These are phyloP conservation scores for Myriosclerotinia curreyana DNA, from an alignment of 2,329 filamentous ascomycete species.

Conservation along the genomic window DNA sequence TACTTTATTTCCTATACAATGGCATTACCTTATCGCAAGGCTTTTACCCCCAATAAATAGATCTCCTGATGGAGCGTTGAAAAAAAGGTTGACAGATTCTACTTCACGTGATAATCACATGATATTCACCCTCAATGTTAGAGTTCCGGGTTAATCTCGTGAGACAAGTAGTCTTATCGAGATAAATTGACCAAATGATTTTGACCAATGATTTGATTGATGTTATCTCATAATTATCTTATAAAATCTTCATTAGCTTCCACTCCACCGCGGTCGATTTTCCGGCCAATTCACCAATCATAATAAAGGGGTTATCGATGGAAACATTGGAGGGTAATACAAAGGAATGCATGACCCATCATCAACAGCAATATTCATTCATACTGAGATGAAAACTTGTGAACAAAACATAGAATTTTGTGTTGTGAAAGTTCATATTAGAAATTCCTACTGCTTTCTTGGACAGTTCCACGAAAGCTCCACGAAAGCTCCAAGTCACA, in stretches of 20 bases:
- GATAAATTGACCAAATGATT: background rate
- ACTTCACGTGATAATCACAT: constrained; percentile 1
- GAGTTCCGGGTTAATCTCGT: constrained; percentile 11
- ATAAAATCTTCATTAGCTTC: background rate
- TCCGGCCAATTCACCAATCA: constrained; percentile 30
- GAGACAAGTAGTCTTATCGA: background rate
- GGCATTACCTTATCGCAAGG: too few relatives aligned
- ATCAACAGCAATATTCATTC: background rate
- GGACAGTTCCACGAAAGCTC: constrained; percentile 6
- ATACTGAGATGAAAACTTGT: background rate
- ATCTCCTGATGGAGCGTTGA: too few relatives aligned
- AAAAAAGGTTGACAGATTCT: background rate
- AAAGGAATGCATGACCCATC: constrained; percentile 21
- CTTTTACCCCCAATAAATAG: too few relatives aligned
- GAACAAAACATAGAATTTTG: background rate
- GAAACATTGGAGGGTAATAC: background rate
- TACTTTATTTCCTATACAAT: too few relatives aligned
- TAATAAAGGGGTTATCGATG: constrained; percentile 13
- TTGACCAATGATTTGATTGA: constrained; percentile 6
- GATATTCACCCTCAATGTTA: background rate
- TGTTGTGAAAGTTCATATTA: constrained; percentile 8
- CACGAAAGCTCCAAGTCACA: background rate
- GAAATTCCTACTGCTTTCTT: background rate
- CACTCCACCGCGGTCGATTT: constrained; percentile 24
- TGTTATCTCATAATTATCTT: constrained; percentile 8